These are phyloP conservation scores for Allium sativum DNA, from an alignment of 106 monocot genomes.

Conservation along the genomic window DNA sequence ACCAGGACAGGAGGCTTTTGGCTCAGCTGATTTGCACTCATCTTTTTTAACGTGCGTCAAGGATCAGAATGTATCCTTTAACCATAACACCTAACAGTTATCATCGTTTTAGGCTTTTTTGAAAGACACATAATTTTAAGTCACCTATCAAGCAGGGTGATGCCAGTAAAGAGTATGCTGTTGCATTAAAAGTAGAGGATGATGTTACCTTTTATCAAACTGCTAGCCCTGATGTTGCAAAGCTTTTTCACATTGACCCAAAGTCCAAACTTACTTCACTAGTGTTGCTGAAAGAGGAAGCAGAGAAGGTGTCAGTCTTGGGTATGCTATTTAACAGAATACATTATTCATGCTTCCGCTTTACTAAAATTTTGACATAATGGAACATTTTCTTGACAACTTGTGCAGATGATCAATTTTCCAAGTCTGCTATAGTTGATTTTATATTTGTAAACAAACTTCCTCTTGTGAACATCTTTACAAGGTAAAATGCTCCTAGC, in stretches of 20 bases:
- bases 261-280: slow-evolving; percentile 63
- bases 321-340: too few species aligned
- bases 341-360: background rate
- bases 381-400: background rate
- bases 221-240: slow-evolving; percentile 63
- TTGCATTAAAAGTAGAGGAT: slow-evolving; percentile 84
- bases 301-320: slow-evolving; percentile 55
- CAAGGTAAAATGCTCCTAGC: slow-evolving; percentile 50
- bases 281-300: slow-evolving; percentile 73
- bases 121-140: background rate
- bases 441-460: slow-evolving; percentile 86
- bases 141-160: too few species aligned
- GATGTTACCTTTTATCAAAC: slow-evolving; percentile 85
- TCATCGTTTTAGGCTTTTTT: too few species aligned
- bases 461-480: slow-evolving; percentile 68
- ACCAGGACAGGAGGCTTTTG: too few species aligned
- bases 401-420: slow-evolving; percentile 68
- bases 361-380: background rate
- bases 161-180: slow-evolving; percentile 60
- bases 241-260: slow-evolving; percentile 78
- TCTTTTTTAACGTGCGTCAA: too few species aligned
- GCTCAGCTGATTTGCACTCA: too few species aligned
- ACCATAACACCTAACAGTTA: too few species aligned
- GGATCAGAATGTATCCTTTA: background rate
- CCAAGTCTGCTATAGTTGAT: slow-evolving; percentile 51